A percentile compares a stretch with the other conserved stretches of the same genome.
These are phyloP conservation scores for Emericellopsis terricola DNA, from an alignment of 495 filamentous ascomycete species.

Conservation along the genomic window DNA sequence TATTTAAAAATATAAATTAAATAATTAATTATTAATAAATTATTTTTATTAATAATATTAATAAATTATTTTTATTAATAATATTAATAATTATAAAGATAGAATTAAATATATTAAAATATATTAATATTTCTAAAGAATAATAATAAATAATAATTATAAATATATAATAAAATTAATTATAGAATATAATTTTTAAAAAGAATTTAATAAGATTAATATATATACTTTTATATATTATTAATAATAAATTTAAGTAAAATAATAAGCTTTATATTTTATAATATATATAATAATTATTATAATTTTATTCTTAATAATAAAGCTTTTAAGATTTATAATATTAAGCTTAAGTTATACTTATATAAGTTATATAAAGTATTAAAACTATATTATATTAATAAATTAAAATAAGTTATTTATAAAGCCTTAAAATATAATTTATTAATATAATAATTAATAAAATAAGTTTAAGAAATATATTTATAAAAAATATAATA, in stretches of 20 bases:
- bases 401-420: too few relatives aligned
- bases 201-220: too few relatives aligned
- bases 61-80: neutral
- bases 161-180: too few relatives aligned
- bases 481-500: too few relatives aligned
- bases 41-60: neutral
- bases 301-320: neutral
- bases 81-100: neutral
- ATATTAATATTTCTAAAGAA: neutral
- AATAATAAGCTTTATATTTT: neutral
- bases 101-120: neutral
- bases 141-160: neutral
- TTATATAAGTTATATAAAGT: neutral
- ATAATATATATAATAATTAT: neutral
- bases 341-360: neutral
- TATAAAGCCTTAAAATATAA: too few relatives aligned
- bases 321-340: too few relatives aligned
- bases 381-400: too few relatives aligned
- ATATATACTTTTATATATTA: neutral
- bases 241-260: neutral
- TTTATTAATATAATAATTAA: too few relatives aligned
- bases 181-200: too few relatives aligned
- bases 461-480: too few relatives aligned
- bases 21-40: neutral
- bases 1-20: neutral